phyloP scores from a whole-genome alignment of 2,329 filamentous ascomycete genomes.

The Stylonectria norvegica region DNA sequence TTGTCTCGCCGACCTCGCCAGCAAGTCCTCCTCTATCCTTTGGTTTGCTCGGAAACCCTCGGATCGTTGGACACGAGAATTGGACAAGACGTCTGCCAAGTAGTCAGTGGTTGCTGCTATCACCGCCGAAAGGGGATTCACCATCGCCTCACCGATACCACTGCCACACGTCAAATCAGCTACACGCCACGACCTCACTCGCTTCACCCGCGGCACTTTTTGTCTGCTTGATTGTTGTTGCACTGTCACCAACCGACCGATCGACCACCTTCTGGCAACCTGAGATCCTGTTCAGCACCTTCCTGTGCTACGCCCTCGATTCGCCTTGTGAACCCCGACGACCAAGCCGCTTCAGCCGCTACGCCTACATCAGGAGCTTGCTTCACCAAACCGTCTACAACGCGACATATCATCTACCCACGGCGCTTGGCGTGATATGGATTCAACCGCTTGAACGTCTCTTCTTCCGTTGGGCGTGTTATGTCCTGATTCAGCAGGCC shows the following conservation, averaged over 20 bases:
- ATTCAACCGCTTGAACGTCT: slow-evolving; percentile 17
- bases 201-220: too few relatives aligned
- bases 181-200: too few relatives aligned
- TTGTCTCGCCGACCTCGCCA: background rate
- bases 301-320: slow-evolving; percentile 21
- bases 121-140: too few relatives aligned
- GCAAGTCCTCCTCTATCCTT: background rate
- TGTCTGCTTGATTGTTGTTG: too few relatives aligned
- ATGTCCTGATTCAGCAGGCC: slow-evolving; percentile 22
- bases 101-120: too few relatives aligned
- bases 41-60: background rate
- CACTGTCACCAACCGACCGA: slow-evolving; percentile 1
- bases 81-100: too few relatives aligned
- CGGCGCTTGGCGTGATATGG: slow-evolving; percentile 23
- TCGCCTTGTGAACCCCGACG: slow-evolving; percentile 14
- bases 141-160: too few relatives aligned
- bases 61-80: background rate
- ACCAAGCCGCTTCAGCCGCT: slow-evolving; percentile 7
- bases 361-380: background rate
- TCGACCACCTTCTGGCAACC: slow-evolving; percentile 7
- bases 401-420: slow-evolving; percentile 11
- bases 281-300: slow-evolving; percentile 8
- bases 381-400: background rate
- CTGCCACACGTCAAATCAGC: too few relatives aligned
- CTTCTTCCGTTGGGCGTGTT: slow-evolving; percentile 14